Conservation (phyloP, 108 stramenopile genomes). For the Craspedostauros australis region DNA sequence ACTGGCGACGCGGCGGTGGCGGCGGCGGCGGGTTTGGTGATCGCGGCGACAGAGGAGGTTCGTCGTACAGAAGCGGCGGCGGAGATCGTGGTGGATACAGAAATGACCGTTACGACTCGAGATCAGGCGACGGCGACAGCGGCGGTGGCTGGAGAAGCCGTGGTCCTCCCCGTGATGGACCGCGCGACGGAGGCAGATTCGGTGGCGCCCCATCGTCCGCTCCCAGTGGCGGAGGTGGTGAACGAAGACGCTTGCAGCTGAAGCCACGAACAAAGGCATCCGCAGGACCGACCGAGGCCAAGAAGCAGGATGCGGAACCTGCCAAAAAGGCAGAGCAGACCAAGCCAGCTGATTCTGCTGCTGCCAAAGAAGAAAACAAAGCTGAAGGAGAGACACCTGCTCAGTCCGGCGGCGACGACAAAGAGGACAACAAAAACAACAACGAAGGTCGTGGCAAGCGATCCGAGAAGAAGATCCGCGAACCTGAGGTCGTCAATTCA, state of each 20-base stretch:
- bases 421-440: constrained; percentile 6
- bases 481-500: constrained; percentile 65
- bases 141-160: constrained; percentile 9
- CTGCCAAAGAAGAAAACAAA: constrained; percentile 2
- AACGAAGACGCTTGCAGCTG: constrained; percentile 59
- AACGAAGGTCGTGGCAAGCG: constrained; percentile 13
- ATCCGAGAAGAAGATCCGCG: constrained; percentile 29
- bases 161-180: constrained; percentile 19
- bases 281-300: constrained; percentile 4
- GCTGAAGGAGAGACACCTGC: constrained; percentile 26
- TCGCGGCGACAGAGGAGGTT: constrained; percentile 5
- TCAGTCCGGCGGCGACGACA: constrained; percentile 1
- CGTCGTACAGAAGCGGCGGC: constrained; percentile 14
- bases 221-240: constrained; percentile 11
- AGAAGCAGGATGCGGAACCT: constrained; percentile 3
- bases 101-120: background rate
- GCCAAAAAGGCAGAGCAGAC: constrained; percentile 7
- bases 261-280: constrained; percentile 36
- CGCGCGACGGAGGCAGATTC: constrained; percentile 14
- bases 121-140: constrained; percentile 2
- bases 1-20: constrained; percentile 48
- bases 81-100: constrained; percentile 6
- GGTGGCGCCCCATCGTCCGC: constrained; percentile 11
- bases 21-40: constrained; percentile 23
- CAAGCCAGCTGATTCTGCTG: constrained; percentile 2